Percentiles rank a stretch among this genome's conserved stretches.
phyloP scores from a whole-genome alignment of 371 early-diverging fungal species.

The Sporodiniella umbellata region DNA sequence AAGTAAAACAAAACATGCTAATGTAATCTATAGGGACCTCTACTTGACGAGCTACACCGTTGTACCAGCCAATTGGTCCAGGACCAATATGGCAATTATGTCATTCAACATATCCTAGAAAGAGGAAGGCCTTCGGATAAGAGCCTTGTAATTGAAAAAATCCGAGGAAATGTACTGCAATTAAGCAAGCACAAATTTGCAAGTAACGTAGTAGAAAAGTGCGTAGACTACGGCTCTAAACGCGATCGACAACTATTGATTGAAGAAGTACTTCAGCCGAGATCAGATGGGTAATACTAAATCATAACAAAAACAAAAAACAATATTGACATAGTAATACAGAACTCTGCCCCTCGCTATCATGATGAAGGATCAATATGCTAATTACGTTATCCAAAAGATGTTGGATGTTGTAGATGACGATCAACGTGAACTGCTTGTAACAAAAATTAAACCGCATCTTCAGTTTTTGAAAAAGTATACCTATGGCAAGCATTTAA shows the following conservation, averaged over 20 bases:
- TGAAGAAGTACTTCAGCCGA: constrained; percentile 80
- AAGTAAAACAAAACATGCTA: too few species aligned
- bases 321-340: constrained; percentile 1
- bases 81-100: constrained; percentile 98
- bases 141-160: constrained; percentile 80
- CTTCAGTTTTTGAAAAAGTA: constrained; percentile 88
- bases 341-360: constrained; percentile 79
- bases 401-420: constrained; percentile 96
- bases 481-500: constrained; percentile 96
- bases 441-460: constrained; percentile 88
- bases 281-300: constrained; percentile 63
- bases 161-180: constrained; percentile 87
- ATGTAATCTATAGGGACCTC: constrained; percentile 42
- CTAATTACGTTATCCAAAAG: constrained; percentile 99
- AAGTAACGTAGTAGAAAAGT: constrained; percentile 97
- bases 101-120: constrained; percentile 99
- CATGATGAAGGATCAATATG: constrained; percentile 99
- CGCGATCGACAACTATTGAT: constrained; percentile 80
- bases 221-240: constrained; percentile 75
- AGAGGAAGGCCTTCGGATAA: constrained; percentile 87
- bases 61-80: constrained; percentile 91
- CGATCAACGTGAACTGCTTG: constrained; percentile 78
- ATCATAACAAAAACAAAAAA: neutral
- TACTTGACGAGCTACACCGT: constrained; percentile 91
- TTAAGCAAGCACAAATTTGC: constrained; percentile 99